These are phyloP conservation scores for Penicilliopsis zonata DNA, from an alignment of 495 filamentous ascomycete species.

Conservation along the genomic window DNA sequence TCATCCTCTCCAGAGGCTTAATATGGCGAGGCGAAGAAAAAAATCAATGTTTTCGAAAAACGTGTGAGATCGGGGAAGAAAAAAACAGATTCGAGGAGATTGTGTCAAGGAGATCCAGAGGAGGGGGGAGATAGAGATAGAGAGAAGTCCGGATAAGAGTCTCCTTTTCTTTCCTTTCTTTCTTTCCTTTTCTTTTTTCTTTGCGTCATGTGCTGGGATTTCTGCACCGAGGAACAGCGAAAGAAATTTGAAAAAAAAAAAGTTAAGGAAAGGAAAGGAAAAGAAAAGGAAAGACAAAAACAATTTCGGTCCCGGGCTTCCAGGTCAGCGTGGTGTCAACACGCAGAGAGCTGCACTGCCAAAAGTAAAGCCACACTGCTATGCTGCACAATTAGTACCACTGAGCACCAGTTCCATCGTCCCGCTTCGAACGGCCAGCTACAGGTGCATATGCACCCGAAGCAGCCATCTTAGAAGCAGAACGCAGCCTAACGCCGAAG, in stretches of 20 bases:
- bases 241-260: conserved; percentile 4
- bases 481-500: conserved; percentile 89
- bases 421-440: conserved; percentile 66
- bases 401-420: conserved; percentile 46
- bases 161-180: no score
- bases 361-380: conserved; percentile 15
- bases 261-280: conserved; percentile 7
- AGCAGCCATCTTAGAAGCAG: conserved; percentile 78
- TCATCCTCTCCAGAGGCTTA: no score
- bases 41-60: no score
- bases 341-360: conserved; percentile 17
- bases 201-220: no score
- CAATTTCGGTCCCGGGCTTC: conserved; percentile 19
- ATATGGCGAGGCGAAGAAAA: no score
- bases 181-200: no score
- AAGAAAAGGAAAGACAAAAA: conserved; percentile 3
- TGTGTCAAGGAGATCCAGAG: no score
- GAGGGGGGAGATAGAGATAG: neutral
- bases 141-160: neutral
- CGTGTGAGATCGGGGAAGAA: no score
- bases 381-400: conserved; percentile 46
- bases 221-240: no score
- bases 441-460: conserved; percentile 50
- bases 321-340: conserved; percentile 17
- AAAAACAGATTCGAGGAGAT: no score